phyloP scores from a whole-genome alignment of 176 grass and related monocot genomes.

The Melocanna baccifera region DNA sequence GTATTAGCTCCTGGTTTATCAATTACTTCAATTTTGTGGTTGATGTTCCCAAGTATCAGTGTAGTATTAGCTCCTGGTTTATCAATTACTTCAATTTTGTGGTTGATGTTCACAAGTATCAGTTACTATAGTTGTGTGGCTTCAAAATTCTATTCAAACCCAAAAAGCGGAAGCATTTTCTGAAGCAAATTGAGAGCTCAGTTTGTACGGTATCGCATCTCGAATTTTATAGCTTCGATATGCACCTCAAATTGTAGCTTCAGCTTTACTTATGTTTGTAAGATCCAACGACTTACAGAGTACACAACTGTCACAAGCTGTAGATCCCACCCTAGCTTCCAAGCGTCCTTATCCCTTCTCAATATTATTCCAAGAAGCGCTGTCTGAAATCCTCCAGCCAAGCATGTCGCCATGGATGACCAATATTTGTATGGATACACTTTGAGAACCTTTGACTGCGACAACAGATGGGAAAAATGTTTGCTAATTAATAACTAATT shows the following conservation, averaged over 20 bases:
- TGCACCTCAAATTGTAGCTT: not conserved
- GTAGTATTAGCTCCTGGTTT: too few species aligned
- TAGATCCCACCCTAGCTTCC: conserved; percentile 56
- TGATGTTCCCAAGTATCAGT: not conserved
- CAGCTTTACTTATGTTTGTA: not conserved
- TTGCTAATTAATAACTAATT: too few species aligned
- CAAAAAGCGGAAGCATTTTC: not conserved
- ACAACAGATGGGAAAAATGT: not conserved
- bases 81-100: not conserved
- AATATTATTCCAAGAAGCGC: conserved; percentile 39
- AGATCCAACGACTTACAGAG: conserved; percentile 30
- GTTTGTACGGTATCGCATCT: not conserved
- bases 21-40: not conserved
- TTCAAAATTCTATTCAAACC: too few species aligned
- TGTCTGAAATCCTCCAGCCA: conserved; percentile 54
- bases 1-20: too few species aligned
- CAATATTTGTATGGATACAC: conserved; percentile 70
- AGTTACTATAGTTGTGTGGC: too few species aligned
- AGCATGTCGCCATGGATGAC: conserved; percentile 54
- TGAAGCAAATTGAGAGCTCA: not conserved
- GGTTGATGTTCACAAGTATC: not conserved
- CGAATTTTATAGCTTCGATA: not conserved
- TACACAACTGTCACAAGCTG: conserved; percentile 46
- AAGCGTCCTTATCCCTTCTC: conserved; percentile 40
- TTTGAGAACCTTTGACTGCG: conserved; percentile 49